Base-by-base conservation (phyloP, 495 filamentous ascomycete species). In the Chaetomium cochliodes region DNA sequence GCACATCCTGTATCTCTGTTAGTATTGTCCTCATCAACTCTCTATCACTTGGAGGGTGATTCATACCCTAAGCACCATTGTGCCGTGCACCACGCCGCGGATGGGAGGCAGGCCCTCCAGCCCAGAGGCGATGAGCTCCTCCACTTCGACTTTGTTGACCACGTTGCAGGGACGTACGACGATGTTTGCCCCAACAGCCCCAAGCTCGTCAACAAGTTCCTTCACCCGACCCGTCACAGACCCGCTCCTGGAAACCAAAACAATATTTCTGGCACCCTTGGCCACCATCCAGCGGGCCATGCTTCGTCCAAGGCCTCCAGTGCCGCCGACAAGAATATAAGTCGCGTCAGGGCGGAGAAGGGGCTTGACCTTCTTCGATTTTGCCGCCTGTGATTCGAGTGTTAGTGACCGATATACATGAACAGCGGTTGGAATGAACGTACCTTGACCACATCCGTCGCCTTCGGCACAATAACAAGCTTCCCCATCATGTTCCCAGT, bases 321-420 rank as follows among this genome's bases (percentile, higher is more conserved):
- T 81, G 33, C 87, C 85, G n/a, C 87, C 86, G 53, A 86, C 78
- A 13, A 90, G 71, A 26, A 90, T 72, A 66, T 89, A 89, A 3
- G 81, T 79, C 1, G 77, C 82, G 67, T 85, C 74, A 2, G 74
- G 61, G 51, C 75, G 76, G 15, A 82, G 70, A 2, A 79, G 65
- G 28, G 75, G 66, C 30, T 72, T 70, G 15, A 69, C 64, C 56
- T 72, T 74, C 53, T 65, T 69, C 0, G 76, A 74, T 3, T 72
- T 72, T 16, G 74, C 70, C 0, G 73, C 77, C 64, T 66, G 42
- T 46, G 15, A 39, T n/a, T 52, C n/a, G 39, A 57, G 12, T 23
- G 26, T 25, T 18, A 42, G 49, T 44, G n/a, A 30, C 5, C 11
- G 3, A 20, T 13, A 8, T 16, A 59, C 26, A 25, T 8, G 1